A percentile compares a stretch with the other conserved stretches of the same genome.
phyloP scores from a whole-genome alignment of 2,329 filamentous ascomycete species.

The Nothopassalora personata region DNA sequence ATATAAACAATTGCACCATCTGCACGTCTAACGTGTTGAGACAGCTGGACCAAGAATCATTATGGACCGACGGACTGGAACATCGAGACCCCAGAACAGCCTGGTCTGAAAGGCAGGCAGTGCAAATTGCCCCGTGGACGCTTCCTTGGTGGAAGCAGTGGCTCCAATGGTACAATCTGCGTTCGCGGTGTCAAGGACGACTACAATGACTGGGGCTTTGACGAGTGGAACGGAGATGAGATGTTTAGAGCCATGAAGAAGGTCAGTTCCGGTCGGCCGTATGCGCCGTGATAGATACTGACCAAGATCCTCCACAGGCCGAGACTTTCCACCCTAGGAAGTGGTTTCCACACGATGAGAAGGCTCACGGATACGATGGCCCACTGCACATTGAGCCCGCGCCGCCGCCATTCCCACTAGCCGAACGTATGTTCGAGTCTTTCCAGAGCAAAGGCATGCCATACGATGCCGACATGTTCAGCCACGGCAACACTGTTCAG shows the following conservation, averaged over 20 bases:
- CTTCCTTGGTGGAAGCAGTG: slow-evolving; percentile 41
- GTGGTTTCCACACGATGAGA: slow-evolving; percentile 24
- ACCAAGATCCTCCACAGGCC: slow-evolving; percentile 8
- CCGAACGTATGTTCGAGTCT: slow-evolving; percentile 22
- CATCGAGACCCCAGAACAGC: slow-evolving; percentile 37
- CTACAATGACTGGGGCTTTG: slow-evolving; percentile 32
- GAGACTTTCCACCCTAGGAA: slow-evolving; percentile 24
- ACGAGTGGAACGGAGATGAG: slow-evolving; percentile 27
- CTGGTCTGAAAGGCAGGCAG: slow-evolving; percentile 37
- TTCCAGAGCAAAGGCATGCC: slow-evolving; percentile 25
- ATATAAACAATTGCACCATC: too few relatives aligned
- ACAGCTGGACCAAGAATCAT: slow-evolving; percentile 40
- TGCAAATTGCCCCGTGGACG: slow-evolving; percentile 41
- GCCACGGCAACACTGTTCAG: slow-evolving; percentile 43
- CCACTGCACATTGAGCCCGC: slow-evolving; percentile 36
- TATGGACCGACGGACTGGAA: slow-evolving; percentile 44
- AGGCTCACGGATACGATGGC: slow-evolving; percentile 23
- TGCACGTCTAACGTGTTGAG: too few relatives aligned
- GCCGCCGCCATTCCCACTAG: slow-evolving; percentile 36
- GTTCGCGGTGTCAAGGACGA: slow-evolving; percentile 41
- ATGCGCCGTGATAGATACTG: background rate
- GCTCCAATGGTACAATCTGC: slow-evolving; percentile 42
- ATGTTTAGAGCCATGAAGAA: slow-evolving; percentile 29
- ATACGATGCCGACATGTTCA: slow-evolving; percentile 29
- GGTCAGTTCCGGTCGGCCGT: slow-evolving; percentile 1